Evolutionary conservation across 2,329 filamentous ascomycete species (phyloP).

Genomic region (Aspergillus caelatus): DNA sequence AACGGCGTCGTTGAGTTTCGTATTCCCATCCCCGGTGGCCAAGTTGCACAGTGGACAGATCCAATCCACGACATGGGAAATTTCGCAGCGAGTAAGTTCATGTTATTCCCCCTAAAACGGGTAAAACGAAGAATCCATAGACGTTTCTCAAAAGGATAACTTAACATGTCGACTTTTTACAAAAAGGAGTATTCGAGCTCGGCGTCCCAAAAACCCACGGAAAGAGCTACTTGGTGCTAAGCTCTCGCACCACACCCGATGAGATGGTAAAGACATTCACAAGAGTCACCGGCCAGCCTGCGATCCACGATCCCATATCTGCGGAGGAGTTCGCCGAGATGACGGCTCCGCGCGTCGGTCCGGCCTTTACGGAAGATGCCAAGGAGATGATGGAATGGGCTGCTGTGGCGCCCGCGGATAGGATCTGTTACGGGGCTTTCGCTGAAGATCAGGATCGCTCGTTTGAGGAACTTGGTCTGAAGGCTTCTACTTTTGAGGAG

Average conservation of each 20-base stretch:
- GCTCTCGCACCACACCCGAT: conserved; percentile 10
- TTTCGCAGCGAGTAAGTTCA: conserved; percentile 20
- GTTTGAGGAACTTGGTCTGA: conserved; percentile 19
- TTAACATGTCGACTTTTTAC: no score
- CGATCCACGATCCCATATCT: conserved; percentile 15
- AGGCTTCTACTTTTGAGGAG: conserved; percentile 22
- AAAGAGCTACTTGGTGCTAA: conserved; percentile 17
- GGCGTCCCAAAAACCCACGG: conserved; percentile 12
- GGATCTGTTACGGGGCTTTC: conserved; percentile 24
- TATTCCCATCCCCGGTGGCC: conserved; percentile 11
- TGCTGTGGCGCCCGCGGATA: conserved; percentile 19
- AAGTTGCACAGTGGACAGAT: conserved; percentile 22
- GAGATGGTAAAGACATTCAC: conserved; percentile 16
- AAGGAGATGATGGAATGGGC: conserved; percentile 27
- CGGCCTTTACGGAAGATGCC: conserved; percentile 18
- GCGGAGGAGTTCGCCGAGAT: conserved; percentile 17
- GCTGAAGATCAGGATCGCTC: conserved; percentile 13
- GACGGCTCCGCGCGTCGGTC: conserved; percentile 10
- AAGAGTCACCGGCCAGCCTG: conserved; percentile 10
- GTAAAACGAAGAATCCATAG: no score
- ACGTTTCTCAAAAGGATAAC: no score
- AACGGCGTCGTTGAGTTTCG: conserved; percentile 21
- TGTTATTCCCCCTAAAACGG: no score
- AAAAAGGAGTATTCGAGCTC: conserved; percentile 14
- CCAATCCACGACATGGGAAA: conserved; percentile 21